A percentile compares a stretch with the other conserved stretches of the same genome.
These are phyloP conservation scores for Pleurotus platypus DNA, from an alignment of 768 basidiomycete genomes.

Conservation along the genomic window DNA sequence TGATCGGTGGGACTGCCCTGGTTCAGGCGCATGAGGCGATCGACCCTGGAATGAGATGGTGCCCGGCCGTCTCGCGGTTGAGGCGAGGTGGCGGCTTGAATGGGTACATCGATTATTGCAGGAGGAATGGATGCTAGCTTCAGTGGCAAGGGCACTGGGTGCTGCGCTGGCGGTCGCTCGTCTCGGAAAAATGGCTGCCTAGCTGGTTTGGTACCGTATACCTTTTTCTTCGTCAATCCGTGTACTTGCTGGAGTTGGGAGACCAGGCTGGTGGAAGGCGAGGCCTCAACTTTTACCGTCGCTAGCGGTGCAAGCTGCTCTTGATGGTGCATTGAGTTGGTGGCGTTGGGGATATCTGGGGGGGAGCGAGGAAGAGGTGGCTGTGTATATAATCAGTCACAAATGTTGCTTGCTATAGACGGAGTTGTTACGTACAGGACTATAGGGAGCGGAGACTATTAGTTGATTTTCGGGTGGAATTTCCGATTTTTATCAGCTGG, in stretches of 20 bases:
- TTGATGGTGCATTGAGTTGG: conserved; percentile 24
- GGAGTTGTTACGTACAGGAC: conserved; percentile 29
- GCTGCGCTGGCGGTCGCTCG: conserved; percentile 35
- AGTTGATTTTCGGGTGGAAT: conserved; percentile 2
- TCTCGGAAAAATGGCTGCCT: conserved; percentile 53
- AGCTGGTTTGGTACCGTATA: conserved; percentile 49
- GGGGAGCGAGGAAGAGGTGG: conserved; percentile 26
- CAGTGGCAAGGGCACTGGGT: conserved; percentile 26
- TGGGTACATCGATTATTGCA: conserved; percentile 11
- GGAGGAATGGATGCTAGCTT: conserved; percentile 14
- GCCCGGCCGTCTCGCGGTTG: conserved; percentile 25
- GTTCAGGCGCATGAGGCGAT: conserved; percentile 28
- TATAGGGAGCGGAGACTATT: conserved; percentile 11
- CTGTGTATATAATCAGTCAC: conserved; percentile 3
- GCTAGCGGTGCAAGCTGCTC: conserved; percentile 17
- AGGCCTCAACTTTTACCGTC: conserved; percentile 15
- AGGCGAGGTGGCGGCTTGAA: conserved; percentile 5
- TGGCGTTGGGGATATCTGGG: conserved; percentile 20
- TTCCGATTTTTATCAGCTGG: conserved; percentile 5
- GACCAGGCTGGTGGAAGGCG: conserved; percentile 49
- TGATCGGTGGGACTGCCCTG: conserved; percentile 23
- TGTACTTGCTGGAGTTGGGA: conserved; percentile 63
- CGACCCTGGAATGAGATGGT: conserved; percentile 28
- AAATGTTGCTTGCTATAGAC: not conserved
- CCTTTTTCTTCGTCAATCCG: conserved; percentile 67